Evolutionary conservation across 371 early-diverging fungal genomes (phyloP).

Genomic region (Mucor velutinosus): DNA sequence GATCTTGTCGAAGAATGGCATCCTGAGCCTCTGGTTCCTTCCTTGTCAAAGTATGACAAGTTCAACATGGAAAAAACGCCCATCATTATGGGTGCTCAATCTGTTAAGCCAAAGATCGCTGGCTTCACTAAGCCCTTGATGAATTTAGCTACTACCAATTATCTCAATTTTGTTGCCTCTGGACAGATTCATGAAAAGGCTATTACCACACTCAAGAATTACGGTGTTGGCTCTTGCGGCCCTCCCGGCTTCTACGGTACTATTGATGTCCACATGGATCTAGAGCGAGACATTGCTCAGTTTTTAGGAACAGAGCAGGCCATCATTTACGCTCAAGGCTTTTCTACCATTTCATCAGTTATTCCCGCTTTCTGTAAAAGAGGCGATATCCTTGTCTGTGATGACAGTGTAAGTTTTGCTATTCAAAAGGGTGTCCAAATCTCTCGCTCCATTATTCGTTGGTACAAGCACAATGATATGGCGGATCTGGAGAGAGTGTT

Average conservation of each 20-base stretch:
- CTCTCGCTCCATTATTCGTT: slow-evolving; percentile 85
- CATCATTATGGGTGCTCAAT: slow-evolving; percentile 70
- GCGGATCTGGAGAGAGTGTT: slow-evolving; percentile 90
- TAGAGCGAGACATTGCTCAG: slow-evolving; percentile 90
- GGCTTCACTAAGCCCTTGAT: slow-evolving; percentile 61
- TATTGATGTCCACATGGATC: slow-evolving; percentile 94
- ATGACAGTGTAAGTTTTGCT: slow-evolving; percentile 88
- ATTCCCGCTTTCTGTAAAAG: slow-evolving; percentile 99
- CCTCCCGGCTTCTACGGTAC: slow-evolving; percentile 99
- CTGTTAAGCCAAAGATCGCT: slow-evolving; percentile 58
- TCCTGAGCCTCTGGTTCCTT: slow-evolving; percentile 93
- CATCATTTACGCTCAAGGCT: slow-evolving; percentile 98
- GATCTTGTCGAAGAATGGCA: slow-evolving; percentile 96
- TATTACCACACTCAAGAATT: slow-evolving; percentile 86
- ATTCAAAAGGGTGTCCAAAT: slow-evolving; percentile 92
- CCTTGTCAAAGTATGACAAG: slow-evolving; percentile 70
- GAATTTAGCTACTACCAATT: slow-evolving; percentile 90
- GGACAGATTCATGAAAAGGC: slow-evolving; percentile 86
- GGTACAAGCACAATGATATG: slow-evolving; percentile 95
- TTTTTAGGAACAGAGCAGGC: slow-evolving; percentile 90
- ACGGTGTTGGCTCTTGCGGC: slow-evolving; percentile 99
- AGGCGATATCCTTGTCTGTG: slow-evolving; percentile 95
- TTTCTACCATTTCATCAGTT: slow-evolving; percentile 92
- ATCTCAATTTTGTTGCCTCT: slow-evolving; percentile 78
- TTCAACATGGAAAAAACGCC: slow-evolving; percentile 81